These are phyloP conservation scores for Candida pseudocylindracea DNA, from an alignment of 1,139 yeast genomes.

Conservation along the genomic window DNA sequence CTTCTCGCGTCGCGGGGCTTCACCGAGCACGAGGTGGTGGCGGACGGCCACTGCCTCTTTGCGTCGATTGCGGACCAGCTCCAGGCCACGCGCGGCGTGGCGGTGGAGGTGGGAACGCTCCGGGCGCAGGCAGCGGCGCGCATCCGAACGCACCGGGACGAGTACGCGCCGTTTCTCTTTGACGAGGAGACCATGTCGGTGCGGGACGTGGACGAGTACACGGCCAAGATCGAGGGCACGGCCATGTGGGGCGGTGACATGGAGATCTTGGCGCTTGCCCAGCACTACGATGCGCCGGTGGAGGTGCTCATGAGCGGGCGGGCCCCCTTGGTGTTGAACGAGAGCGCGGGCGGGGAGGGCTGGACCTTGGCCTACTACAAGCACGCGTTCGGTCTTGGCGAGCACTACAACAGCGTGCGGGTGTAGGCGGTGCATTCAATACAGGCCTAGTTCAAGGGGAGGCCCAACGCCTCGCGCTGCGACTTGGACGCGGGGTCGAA, in stretches of 20 bases:
- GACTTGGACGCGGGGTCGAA: slow-evolving; percentile 28
- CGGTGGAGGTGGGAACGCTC: slow-evolving; percentile 23
- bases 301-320: slow-evolving; percentile 60
- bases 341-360: slow-evolving; percentile 21
- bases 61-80: slow-evolving; percentile 73
- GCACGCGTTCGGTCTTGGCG: slow-evolving; percentile 78
- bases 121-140: slow-evolving; percentile 45
- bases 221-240: slow-evolving; percentile 42
- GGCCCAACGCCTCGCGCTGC: slow-evolving; percentile 30
- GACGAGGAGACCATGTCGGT: slow-evolving; percentile 49
- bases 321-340: slow-evolving; percentile 15
- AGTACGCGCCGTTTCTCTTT: slow-evolving; percentile 61
- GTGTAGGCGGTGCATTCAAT: not conserved
- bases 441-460: slow-evolving; percentile 3
- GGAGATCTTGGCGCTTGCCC: slow-evolving; percentile 66
- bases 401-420: slow-evolving; percentile 52
- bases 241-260: slow-evolving; percentile 95
- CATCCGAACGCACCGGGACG: slow-evolving; percentile 39
- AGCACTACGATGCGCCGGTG: slow-evolving; percentile 47
- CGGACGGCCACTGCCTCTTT: slow-evolving; percentile 91
- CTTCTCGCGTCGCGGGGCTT: slow-evolving; percentile 26
- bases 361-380: slow-evolving; percentile 62
- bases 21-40: slow-evolving; percentile 40
- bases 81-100: slow-evolving; percentile 18
- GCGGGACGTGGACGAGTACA: slow-evolving; percentile 47